Evolutionary conservation across 2,329 filamentous ascomycete species (phyloP).

Genomic region (Cladosporium colombiae): DNA sequence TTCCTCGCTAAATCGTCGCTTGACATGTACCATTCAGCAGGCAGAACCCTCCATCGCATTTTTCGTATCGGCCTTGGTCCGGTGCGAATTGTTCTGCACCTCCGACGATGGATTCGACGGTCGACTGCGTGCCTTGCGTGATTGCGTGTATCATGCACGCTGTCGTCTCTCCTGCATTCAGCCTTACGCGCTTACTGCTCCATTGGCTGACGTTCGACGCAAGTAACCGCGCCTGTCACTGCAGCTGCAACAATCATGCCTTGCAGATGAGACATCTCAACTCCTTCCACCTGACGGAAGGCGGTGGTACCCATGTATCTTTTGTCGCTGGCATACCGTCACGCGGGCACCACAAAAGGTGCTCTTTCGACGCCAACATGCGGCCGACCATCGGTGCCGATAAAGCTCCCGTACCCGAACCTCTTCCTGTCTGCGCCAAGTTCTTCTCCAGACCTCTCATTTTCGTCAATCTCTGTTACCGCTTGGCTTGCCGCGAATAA

Average conservation of each 20-base stretch:
- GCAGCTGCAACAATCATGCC: neutral
- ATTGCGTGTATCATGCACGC: neutral
- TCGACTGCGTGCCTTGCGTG: slow-evolving; percentile 9
- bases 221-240: slow-evolving; percentile 6
- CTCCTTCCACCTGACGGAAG: neutral
- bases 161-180: slow-evolving; percentile 13
- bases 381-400: slow-evolving; percentile 49
- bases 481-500: slow-evolving; percentile 52
- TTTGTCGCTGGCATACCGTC: slow-evolving; percentile 5
- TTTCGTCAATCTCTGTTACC: slow-evolving; percentile 38
- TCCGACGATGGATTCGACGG: neutral
- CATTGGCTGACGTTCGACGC: slow-evolving; percentile 7
- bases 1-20: slow-evolving; percentile 1
- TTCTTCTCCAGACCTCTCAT: neutral
- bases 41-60: neutral
- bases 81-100: neutral
- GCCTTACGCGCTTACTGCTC: slow-evolving; percentile 17
- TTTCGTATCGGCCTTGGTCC: slow-evolving; percentile 9
- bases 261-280: neutral
- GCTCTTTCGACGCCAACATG: slow-evolving; percentile 57
- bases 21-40: neutral
- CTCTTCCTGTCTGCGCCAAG: slow-evolving; percentile 13
- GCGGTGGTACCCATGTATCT: neutral
- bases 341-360: slow-evolving; percentile 35
- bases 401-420: slow-evolving; percentile 54